Evolutionary conservation across 106 monocot species (phyloP).

Genomic region (Dendrobium nobile): DNA sequence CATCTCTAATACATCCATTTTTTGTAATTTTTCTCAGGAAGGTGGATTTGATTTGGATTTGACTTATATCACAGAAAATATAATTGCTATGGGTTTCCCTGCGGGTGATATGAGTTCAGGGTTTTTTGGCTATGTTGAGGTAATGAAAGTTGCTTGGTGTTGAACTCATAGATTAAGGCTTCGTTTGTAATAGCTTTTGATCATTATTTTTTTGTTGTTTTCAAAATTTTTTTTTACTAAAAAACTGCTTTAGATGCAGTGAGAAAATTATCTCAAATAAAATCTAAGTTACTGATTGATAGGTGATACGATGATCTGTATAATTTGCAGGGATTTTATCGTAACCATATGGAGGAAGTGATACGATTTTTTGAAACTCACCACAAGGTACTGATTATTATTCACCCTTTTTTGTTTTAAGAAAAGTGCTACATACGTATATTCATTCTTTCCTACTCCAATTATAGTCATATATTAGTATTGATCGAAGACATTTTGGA

Average conservation of each 20-base stretch:
- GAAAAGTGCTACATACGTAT: not conserved
- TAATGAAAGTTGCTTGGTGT: slow-evolving; percentile 17
- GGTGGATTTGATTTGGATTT: slow-evolving; percentile 97
- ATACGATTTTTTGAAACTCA: slow-evolving; percentile 94
- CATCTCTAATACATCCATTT: not conserved
- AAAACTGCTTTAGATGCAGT: no score
- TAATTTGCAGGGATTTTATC: slow-evolving; percentile 74
- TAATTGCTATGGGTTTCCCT: slow-evolving; percentile 99
- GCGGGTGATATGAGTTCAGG: slow-evolving; percentile 98
- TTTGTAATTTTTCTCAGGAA: slow-evolving; percentile 43
- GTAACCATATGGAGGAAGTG: slow-evolving; percentile 99
- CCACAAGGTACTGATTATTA: slow-evolving; percentile 60
- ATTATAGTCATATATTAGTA: not conserved
- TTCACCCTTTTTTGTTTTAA: not conserved
- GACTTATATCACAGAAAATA: slow-evolving; percentile 96
- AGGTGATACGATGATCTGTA: slow-evolving; percentile 2
- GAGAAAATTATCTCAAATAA: no score
- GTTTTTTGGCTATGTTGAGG: slow-evolving; percentile 99
- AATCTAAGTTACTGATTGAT: not conserved
- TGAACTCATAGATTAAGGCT: slow-evolving; percentile 1
- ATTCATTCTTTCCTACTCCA: not conserved
- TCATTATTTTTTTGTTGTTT: no score
- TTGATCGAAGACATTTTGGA: not conserved
- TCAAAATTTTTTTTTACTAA: no score
- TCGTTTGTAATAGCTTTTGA: not conserved